Evolutionary conservation across 108 stramenopile genomes (phyloP), one percentile per base, ranked within the genome.

Genomic region (Skeletonema menzelii): DNA sequence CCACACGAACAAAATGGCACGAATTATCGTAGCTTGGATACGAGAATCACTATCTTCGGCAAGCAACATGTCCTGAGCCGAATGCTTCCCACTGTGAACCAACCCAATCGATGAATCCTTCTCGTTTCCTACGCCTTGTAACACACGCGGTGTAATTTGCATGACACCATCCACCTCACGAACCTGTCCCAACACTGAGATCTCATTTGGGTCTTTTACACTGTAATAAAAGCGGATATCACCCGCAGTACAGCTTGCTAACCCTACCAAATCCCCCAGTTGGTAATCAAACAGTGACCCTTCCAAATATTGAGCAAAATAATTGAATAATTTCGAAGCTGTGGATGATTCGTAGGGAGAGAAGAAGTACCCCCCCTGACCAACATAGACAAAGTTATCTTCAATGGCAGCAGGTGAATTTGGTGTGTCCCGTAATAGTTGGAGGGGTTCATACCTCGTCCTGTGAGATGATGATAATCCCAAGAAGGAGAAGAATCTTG

Each of bases 361-460:
- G 58, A 79, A 79, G 73, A 79, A 79, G 65, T 79, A 79, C 5
- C 73, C 77, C 6, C 77, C 77, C 44, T 69, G 77, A 14, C 77
- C 77, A 0, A 75, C 77, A 40, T 79, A 79, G 38, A 79, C 73
- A 40, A 79, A 79, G 57, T 75, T 75, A 56, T 79, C 56, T n/a
- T 56, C 19, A 8, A 56, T 42, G 5, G 73, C 77, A 1, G 77
- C 77, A 4, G 14, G 59, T 2, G 77, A 56, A 17, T 2, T 40
- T 2, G 32, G 28, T 10, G 73, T 69, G 13, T 75, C 72, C 12
- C 57, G 26, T 13, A 79, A 63, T 5, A 75, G 31, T 11, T 47
- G 37, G 7, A 79, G 67, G 1, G 77, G 66, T 59, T 79, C 73
- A 37, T 75, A 79, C 19, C 77, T 37, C 2, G 72, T 73, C 14